These are phyloP conservation scores for Aquilaria yunnanensis DNA, from an alignment of 345 rosid genomes.

Conservation along the genomic window DNA sequence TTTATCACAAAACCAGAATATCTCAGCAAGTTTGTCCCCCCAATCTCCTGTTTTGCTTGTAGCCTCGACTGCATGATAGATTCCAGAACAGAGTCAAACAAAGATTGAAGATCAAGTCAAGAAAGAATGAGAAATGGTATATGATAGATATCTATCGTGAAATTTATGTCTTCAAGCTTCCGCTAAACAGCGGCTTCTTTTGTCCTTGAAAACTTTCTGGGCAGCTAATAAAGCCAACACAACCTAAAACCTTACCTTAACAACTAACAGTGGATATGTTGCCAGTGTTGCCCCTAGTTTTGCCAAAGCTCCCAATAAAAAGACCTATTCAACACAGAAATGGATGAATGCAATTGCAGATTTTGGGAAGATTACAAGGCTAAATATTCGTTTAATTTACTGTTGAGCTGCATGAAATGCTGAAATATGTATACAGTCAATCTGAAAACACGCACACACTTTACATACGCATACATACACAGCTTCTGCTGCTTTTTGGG, in stretches of 20 bases:
- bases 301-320: slow-evolving; percentile 58
- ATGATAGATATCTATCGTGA: background rate
- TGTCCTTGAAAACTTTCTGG: background rate
- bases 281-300: slow-evolving; percentile 65
- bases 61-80: slow-evolving; percentile 46
- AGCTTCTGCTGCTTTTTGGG: no score
- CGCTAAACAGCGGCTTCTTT: background rate
- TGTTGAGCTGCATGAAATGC: no score
- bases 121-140: slow-evolving; percentile 4
- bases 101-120: slow-evolving; percentile 2
- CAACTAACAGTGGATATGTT: slow-evolving; percentile 63
- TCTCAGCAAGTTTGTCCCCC: slow-evolving; percentile 48
- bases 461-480: no score
- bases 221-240: background rate
- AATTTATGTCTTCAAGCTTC: background rate
- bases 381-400: no score
- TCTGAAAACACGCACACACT: no score
- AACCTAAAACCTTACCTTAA: slow-evolving; percentile 42
- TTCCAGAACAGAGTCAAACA: slow-evolving; percentile 9
- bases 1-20: slow-evolving; percentile 40
- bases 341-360: background rate
- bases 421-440: no score
- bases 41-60: slow-evolving; percentile 73
- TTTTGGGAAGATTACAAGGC: background rate
- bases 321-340: slow-evolving; percentile 33